Conservation (phyloP, 1,284 basidiomycete species). For the Coniferiporia weirii region DNA sequence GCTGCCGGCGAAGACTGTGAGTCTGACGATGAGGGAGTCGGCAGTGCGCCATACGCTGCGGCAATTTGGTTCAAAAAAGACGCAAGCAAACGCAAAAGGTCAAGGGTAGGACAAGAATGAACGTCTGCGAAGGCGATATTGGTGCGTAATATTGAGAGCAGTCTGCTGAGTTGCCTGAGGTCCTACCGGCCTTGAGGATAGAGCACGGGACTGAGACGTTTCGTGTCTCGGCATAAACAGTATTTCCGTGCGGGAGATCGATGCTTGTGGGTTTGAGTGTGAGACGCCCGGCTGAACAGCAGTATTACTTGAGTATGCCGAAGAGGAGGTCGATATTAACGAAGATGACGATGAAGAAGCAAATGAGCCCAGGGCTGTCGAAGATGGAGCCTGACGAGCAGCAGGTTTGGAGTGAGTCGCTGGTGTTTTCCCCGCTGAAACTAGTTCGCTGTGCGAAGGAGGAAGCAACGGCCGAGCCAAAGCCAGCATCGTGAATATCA, state of each 20-base stretch:
- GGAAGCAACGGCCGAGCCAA: conserved; percentile 27
- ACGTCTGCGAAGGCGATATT: conserved; percentile 24
- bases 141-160: not conserved
- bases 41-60: conserved; percentile 75
- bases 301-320: conserved; percentile 19
- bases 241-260: conserved; percentile 3
- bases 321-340: conserved; percentile 18
- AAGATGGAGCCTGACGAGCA: conserved; percentile 10
- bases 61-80: conserved; percentile 89
- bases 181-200: conserved; percentile 1
- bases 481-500: conserved; percentile 26
- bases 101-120: conserved; percentile 57
- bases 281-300: conserved; percentile 22
- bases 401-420: conserved; percentile 8
- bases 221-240: not conserved
- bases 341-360: conserved; percentile 23
- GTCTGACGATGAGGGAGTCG: conserved; percentile 22
- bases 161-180: not conserved
- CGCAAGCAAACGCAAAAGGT: conserved; percentile 86
- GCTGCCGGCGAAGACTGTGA: conserved; percentile 23
- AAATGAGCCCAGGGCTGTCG: conserved; percentile 16
- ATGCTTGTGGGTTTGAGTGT: conserved; percentile 18
- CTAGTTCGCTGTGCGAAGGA: conserved; percentile 24
- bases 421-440: conserved; percentile 7
- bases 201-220: not conserved